These are phyloP conservation scores for Chalciporus piperatoides DNA, from an alignment of 1,284 basidiomycete species.

Conservation along the genomic window DNA sequence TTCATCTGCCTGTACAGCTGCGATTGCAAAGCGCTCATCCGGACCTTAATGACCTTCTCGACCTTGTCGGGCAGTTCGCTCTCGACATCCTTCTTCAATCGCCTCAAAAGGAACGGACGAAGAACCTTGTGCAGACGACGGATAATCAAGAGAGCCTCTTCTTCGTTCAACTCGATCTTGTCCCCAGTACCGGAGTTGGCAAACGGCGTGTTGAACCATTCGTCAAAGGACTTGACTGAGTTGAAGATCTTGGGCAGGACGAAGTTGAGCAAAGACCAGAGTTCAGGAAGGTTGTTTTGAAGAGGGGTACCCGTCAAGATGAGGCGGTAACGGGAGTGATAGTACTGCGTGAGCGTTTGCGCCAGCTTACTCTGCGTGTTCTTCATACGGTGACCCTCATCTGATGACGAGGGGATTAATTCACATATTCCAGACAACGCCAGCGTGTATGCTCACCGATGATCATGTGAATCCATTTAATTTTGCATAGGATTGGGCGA, in stretches of 20 bases:
- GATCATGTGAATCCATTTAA: slow-evolving; percentile 99
- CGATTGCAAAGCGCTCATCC: slow-evolving; percentile 93
- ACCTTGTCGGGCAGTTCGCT: slow-evolving; percentile 98
- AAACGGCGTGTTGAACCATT: slow-evolving; percentile 99
- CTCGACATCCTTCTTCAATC: slow-evolving; percentile 99
- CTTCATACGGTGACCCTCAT: slow-evolving; percentile 99
- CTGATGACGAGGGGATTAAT: slow-evolving; percentile 36
- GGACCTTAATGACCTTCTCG: slow-evolving; percentile 98
- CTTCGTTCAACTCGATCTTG: slow-evolving; percentile 99
- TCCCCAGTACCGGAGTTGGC: slow-evolving; percentile 95
- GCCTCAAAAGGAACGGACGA: slow-evolving; percentile 92
- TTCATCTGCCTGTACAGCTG: slow-evolving; percentile 98
- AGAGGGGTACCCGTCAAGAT: slow-evolving; percentile 98
- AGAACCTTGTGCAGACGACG: slow-evolving; percentile 98
- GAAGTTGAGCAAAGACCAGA: slow-evolving; percentile 98
- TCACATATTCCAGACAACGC: neutral
- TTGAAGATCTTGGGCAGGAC: slow-evolving; percentile 99
- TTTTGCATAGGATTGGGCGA: slow-evolving; percentile 82
- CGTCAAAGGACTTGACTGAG: slow-evolving; percentile 99
- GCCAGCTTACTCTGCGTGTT: slow-evolving; percentile 96
- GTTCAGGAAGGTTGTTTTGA: slow-evolving; percentile 97
- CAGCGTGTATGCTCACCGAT: slow-evolving; percentile 56
- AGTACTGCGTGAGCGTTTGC: slow-evolving; percentile 91
- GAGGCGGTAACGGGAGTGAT: slow-evolving; percentile 90
- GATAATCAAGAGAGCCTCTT: slow-evolving; percentile 97